phyloP scores from a whole-genome alignment of 148 eudicot species.

The Dysphania ambrosioides region DNA sequence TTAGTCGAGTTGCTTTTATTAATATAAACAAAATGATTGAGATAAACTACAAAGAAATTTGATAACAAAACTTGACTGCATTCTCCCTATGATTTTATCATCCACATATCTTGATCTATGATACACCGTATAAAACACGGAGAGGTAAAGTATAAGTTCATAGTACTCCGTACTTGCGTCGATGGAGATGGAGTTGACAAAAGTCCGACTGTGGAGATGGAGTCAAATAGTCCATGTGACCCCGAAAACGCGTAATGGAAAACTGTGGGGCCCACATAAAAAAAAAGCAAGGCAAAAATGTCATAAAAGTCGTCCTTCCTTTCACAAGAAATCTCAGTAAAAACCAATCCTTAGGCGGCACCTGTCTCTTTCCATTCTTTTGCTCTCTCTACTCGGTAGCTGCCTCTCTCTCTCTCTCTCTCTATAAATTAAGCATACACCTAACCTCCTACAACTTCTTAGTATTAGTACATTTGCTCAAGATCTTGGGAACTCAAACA shows the following conservation, averaged over 20 bases:
- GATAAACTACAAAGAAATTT: too few relatives aligned
- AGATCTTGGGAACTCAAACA: not conserved
- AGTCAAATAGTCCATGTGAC: conserved; percentile 1
- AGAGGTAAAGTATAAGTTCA: too few relatives aligned
- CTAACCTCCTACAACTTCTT: not conserved
- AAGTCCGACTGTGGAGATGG: not conserved
- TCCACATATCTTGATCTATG: too few relatives aligned
- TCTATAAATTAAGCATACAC: not conserved
- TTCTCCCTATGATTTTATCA: too few relatives aligned
- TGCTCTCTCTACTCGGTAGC: too few relatives aligned
- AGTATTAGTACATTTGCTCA: not conserved
- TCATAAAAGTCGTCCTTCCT: conserved; percentile 4
- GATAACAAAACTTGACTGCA: too few relatives aligned
- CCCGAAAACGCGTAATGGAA: conserved; percentile 21
- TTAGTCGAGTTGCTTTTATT: too few relatives aligned
- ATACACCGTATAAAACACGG: too few relatives aligned
- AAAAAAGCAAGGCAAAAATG: not conserved
- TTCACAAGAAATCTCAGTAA: not conserved
- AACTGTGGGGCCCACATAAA: not conserved
- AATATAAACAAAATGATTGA: too few relatives aligned
- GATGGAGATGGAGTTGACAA: conserved; percentile 19
- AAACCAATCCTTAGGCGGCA: conserved; percentile 2
- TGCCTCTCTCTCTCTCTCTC: not conserved
- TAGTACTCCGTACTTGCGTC: too few relatives aligned
- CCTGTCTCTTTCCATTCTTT: conserved; percentile 15